These are phyloP conservation scores for Platismatia glauca DNA, from an alignment of 495 filamentous ascomycete genomes.

Conservation along the genomic window DNA sequence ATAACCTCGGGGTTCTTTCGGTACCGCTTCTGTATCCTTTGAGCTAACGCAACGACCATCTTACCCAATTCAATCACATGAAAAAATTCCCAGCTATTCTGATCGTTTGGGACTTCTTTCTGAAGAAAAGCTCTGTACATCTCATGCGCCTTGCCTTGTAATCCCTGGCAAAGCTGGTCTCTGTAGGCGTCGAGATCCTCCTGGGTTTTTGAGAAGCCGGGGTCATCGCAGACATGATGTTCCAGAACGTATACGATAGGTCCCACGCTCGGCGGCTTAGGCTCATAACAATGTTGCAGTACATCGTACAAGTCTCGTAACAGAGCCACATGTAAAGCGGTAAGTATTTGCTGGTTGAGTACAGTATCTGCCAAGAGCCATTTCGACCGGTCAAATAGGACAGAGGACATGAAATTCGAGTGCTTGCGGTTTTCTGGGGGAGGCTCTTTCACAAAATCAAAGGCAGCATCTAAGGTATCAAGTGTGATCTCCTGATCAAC, in stretches of 20 bases:
- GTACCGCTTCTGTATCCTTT: slow-evolving; percentile 87
- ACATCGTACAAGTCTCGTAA: slow-evolving; percentile 80
- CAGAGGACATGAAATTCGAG: slow-evolving; percentile 35
- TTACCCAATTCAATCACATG: slow-evolving; percentile 84
- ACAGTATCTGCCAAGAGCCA: slow-evolving; percentile 80
- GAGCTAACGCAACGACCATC: slow-evolving; percentile 67
- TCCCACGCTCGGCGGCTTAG: slow-evolving; percentile 68
- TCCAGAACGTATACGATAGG: slow-evolving; percentile 76
- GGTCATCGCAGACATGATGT: slow-evolving; percentile 71
- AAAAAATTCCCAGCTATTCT: slow-evolving; percentile 72
- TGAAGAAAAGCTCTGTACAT: slow-evolving; percentile 67
- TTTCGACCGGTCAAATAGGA: slow-evolving; percentile 47
- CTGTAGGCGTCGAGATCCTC: slow-evolving; percentile 62
- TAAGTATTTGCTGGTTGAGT: slow-evolving; percentile 64
- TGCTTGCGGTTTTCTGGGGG: slow-evolving; percentile 49
- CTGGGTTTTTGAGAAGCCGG: slow-evolving; percentile 57
- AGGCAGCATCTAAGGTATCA: slow-evolving; percentile 71
- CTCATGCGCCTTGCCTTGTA: slow-evolving; percentile 61
- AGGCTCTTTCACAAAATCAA: slow-evolving; percentile 69
- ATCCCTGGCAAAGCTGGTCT: slow-evolving; percentile 58
- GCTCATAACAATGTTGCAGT: slow-evolving; percentile 78
- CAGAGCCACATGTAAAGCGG: slow-evolving; percentile 69
- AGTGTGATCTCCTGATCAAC: slow-evolving; percentile 75
- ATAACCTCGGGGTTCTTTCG: slow-evolving; percentile 79
- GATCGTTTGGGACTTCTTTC: slow-evolving; percentile 61